These are phyloP conservation scores for Alternaria sp. DNA, from an alignment of 2,329 filamentous ascomycete species.

Conservation along the genomic window DNA sequence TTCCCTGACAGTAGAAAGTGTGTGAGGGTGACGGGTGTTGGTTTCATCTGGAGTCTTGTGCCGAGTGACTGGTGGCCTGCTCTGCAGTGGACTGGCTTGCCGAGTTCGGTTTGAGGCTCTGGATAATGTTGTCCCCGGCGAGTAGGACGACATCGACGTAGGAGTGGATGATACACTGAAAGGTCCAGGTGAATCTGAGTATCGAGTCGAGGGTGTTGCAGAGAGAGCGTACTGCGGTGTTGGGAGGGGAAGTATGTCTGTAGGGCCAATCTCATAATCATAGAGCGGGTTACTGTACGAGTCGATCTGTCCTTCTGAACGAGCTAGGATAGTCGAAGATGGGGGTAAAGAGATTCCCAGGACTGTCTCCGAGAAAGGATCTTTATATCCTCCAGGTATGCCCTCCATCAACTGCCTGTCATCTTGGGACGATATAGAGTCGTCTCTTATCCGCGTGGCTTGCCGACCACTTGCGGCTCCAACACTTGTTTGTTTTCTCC, in stretches of 20 bases:
- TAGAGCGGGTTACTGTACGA: conserved; percentile 33
- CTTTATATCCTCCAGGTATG: conserved; percentile 47
- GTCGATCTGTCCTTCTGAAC: conserved; percentile 38
- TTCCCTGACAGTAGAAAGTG: conserved; percentile 72
- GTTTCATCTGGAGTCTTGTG: conserved; percentile 63
- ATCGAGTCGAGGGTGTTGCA: conserved; percentile 76
- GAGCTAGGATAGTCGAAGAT: conserved; percentile 42
- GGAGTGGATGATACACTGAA: conserved; percentile 82
- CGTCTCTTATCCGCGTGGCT: conserved; percentile 40
- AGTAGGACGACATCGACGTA: conserved; percentile 79
- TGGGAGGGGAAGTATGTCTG: conserved; percentile 71
- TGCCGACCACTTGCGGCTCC: conserved; percentile 43
- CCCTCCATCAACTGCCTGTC: conserved; percentile 34
- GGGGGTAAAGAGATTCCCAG: conserved; percentile 53
- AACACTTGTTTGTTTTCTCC: conserved; percentile 56
- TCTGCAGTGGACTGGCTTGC: conserved; percentile 65
- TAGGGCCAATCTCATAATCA: conserved; percentile 62
- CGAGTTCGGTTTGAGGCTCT: conserved; percentile 56
- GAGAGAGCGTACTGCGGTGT: conserved; percentile 73
- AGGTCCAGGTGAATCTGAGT: conserved; percentile 74
- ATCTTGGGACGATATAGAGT: conserved; percentile 48
- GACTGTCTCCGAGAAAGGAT: conserved; percentile 54
- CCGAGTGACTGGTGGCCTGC: conserved; percentile 68
- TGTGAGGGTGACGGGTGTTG: conserved; percentile 61
- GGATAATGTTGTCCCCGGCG: conserved; percentile 66